Percentiles rank a stretch among this genome's conserved stretches.
Conservation (phyloP, 75 land plant genomes). For the Gnetum montanum region DNA sequence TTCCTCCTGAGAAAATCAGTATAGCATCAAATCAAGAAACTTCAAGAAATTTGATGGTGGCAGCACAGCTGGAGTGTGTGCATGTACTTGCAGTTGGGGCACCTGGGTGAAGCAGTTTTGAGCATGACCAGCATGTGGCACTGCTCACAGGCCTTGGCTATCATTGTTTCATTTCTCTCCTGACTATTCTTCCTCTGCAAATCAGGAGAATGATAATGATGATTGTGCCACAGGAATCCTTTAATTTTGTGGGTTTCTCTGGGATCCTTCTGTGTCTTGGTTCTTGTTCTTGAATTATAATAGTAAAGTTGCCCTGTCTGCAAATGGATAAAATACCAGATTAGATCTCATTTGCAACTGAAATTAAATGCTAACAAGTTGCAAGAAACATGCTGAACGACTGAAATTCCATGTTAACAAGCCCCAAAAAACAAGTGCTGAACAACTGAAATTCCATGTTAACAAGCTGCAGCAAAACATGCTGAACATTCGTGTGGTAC, state of each 20-base stretch:
- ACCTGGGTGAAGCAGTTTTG: conserved; percentile 36
- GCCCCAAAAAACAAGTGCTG: no score
- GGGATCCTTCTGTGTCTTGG: conserved; percentile 32
- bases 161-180: conserved; percentile 29
- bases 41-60: no score
- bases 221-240: conserved; percentile 18
- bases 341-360: no score
- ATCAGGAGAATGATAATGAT: not conserved
- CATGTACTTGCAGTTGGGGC: conserved; percentile 57
- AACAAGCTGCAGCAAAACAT: no score
- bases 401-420: no score
- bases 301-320: conserved; percentile 46
- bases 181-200: not conserved
- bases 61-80: conserved; percentile 19
- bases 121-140: conserved; percentile 57
- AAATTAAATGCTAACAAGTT: no score
- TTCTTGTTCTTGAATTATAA: conserved; percentile 32
- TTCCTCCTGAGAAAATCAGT: no score
- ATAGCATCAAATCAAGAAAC: no score
- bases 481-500: no score
- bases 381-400: no score
- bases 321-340: not conserved
- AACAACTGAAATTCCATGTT: no score
- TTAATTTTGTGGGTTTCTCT: conserved; percentile 29
- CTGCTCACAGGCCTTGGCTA: conserved; percentile 36